Evolutionary conservation across 2,329 filamentous ascomycete species (phyloP), one percentile per base, ranked within the genome.

Genomic region (Paraphaeosphaeria minitans): DNA sequence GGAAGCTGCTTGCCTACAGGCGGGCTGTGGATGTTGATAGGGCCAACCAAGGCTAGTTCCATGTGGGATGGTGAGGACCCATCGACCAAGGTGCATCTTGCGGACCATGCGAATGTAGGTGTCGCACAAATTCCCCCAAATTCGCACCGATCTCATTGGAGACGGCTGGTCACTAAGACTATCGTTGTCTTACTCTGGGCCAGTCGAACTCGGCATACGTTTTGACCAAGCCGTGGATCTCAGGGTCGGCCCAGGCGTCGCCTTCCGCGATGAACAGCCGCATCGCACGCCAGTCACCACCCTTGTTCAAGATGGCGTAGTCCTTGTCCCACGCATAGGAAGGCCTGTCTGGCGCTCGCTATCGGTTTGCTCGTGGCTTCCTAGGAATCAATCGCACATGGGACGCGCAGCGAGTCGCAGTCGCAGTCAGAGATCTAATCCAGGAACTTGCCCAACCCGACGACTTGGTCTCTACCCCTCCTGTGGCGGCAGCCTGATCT

Each of bases 11-110:
- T 43, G 56, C 24, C 29, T 52, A 55, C 59, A 60, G 57, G 57
- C 58, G 49, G 49, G 39, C 41, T 62, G 57, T 58, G 63, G 63
- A 68, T 65, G 60, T 60, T 21, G 47, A 64, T 58, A 68, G 55
- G 64, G 56, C 58, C 64, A 66, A 62, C 66, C 64, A 67, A 62
- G 65, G 61, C 55, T 62, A 66, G 57, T 57, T 66, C 68, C 65
- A 71, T 70, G 66, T 69, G 65, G 64, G 62, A 56, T 63, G 42
- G 58, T 66, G 66, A 64, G 62, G 60, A 64, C 64, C 68, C 42
- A 48, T 55, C 60, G 47, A 58, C 64, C 60, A 39, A 65, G 64
- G 61, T 66, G 61, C 39, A 68, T 63, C 51, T 51, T 58, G 56
- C 55, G 59, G 62, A 60, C 60, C 60, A 66, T 66, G 45, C 53